Evolutionary conservation across 1,284 basidiomycete species (phyloP).

Genomic region (Volvariella volvacea): DNA sequence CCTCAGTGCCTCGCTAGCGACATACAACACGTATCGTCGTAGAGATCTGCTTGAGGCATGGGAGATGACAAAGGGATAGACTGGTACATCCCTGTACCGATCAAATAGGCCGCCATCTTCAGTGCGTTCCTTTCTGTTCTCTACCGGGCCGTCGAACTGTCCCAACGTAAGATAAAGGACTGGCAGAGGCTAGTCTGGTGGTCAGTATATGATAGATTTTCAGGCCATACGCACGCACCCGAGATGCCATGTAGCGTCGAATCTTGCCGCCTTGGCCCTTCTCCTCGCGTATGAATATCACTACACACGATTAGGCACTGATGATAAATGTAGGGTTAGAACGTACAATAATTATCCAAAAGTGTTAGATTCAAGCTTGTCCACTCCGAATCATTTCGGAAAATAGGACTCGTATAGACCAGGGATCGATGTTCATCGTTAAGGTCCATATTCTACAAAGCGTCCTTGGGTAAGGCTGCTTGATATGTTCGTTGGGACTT

Average conservation of each 20-base stretch:
- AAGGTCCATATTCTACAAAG: constrained; percentile 68
- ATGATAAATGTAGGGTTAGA: background rate
- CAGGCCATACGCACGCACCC: constrained; percentile 38
- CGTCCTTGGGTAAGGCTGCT: constrained; percentile 3
- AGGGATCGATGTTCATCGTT: constrained; percentile 68
- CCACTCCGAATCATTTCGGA: constrained; percentile 58
- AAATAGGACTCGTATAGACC: constrained; percentile 54
- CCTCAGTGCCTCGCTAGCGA: constrained; percentile 46
- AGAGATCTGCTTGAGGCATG: constrained; percentile 51
- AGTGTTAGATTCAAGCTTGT: constrained; percentile 58
- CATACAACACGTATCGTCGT: constrained; percentile 67
- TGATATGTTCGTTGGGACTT: constrained; percentile 17
- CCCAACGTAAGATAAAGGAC: constrained; percentile 69
- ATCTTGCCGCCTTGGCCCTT: constrained; percentile 37
- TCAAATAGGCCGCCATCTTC: constrained; percentile 56
- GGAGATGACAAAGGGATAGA: constrained; percentile 72
- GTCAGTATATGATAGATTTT: constrained; percentile 1
- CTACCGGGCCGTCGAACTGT: constrained; percentile 49
- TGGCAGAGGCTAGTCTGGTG: constrained; percentile 55
- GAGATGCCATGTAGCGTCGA: constrained; percentile 52
- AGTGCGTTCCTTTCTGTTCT: constrained; percentile 52
- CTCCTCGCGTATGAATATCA: constrained; percentile 59
- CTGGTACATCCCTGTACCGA: constrained; percentile 38
- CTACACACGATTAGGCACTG: constrained; percentile 23
- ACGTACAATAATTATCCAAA: constrained; percentile 71